Conservation (phyloP, 2,329 filamentous ascomycete genomes). For the Cytospora piceae region DNA sequence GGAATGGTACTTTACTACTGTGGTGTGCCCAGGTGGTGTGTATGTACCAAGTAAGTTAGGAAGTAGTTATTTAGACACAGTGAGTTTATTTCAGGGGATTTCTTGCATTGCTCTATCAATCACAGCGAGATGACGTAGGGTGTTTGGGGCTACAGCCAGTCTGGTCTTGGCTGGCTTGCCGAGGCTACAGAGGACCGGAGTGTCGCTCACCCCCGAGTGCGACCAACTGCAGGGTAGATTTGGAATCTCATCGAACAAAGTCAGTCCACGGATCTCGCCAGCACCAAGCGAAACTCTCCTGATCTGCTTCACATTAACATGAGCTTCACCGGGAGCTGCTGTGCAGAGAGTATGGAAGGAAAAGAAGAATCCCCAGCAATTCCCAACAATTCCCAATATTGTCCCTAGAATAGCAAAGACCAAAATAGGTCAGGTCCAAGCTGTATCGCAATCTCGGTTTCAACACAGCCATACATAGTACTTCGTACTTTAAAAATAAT, state of each 20-base stretch:
- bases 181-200: neutral
- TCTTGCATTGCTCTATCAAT: neutral
- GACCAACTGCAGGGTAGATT: neutral
- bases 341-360: neutral
- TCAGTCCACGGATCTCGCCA: constrained; percentile 5
- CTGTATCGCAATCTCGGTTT: neutral
- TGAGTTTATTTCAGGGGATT: neutral
- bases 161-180: constrained; percentile 8
- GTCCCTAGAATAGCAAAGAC: neutral
- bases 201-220: neutral
- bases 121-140: neutral
- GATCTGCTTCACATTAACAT: constrained; percentile 2
- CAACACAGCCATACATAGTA: neutral
- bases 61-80: too few species aligned
- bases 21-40: neutral
- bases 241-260: constrained; percentile 3
- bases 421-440: neutral
- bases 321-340: constrained; percentile 3
- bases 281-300: constrained; percentile 13
- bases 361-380: constrained; percentile 11
- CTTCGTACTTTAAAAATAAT: constrained; percentile 6
- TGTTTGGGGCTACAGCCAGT: neutral
- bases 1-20: neutral
- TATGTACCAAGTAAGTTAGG: too few species aligned
- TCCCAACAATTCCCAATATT: neutral